phyloP scores from a whole-genome alignment of 2,329 filamentous ascomycete species.

The Aspergillus unguis region DNA sequence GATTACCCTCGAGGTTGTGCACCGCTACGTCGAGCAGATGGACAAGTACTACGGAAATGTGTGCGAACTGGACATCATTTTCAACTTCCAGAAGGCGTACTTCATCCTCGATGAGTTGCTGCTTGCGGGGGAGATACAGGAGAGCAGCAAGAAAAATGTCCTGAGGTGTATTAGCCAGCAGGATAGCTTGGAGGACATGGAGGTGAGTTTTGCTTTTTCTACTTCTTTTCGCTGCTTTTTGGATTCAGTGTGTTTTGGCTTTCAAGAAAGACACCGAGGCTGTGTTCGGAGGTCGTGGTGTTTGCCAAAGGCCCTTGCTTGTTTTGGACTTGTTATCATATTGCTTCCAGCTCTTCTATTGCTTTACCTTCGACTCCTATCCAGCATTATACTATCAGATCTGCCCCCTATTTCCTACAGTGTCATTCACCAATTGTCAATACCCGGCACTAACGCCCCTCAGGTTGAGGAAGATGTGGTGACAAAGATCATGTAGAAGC shows the following conservation, averaged over 20 bases:
- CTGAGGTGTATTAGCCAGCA: conserved; percentile 93
- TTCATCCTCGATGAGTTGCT: conserved; percentile 97
- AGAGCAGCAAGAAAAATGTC: conserved; percentile 99
- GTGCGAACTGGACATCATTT: conserved; percentile 98
- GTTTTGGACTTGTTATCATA: too few relatives aligned
- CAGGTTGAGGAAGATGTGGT: conserved; percentile 83
- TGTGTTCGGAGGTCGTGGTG: too few relatives aligned
- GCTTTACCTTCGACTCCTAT: too few relatives aligned
- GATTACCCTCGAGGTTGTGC: conserved; percentile 96
- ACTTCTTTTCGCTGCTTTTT: conserved; percentile 3
- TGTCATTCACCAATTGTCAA: not conserved
- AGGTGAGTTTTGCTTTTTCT: conserved; percentile 64
- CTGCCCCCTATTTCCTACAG: not conserved
- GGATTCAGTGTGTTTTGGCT: not conserved
- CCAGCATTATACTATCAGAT: too few relatives aligned
- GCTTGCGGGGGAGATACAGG: conserved; percentile 92
- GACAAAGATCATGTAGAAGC: conserved; percentile 77
- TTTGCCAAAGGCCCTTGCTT: too few relatives aligned
- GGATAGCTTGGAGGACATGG: conserved; percentile 97
- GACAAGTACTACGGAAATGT: conserved; percentile 99
- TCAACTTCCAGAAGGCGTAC: conserved; percentile 99
- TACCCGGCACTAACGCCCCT: conserved; percentile 41
- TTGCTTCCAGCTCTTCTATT: too few relatives aligned
- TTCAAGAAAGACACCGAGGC: too few relatives aligned
- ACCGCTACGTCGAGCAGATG: conserved; percentile 99